Evolutionary conservation across 768 basidiomycete genomes (phyloP), one percentile per base, ranked within the genome.

Genomic region (Russula earlei): DNA sequence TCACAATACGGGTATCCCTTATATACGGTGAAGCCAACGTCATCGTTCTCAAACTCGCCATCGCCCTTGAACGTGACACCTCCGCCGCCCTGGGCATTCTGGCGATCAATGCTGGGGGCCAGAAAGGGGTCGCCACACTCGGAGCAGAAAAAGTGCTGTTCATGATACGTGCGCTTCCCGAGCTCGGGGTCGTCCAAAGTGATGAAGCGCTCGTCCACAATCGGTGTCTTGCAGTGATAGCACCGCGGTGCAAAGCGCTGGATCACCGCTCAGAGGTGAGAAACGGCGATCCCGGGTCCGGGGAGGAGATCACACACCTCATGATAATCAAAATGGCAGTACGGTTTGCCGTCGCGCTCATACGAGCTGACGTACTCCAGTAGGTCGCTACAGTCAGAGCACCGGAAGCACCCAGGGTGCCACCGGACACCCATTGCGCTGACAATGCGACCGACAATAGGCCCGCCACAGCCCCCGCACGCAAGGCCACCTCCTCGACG

Each of bases 121-220:
- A 98, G 76, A 75, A 99, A 99, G 0, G 95, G 94, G 67, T 97
- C 93, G 5, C 95, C 95, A 65, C 95, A 99, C 67, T 96, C 93
- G 2, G 91, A 82, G 67, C 95, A 99, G 77, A 97, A 99, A 74
- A 99, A 99, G 71, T 99, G 95, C 48, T 92, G 87, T 60, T 94
- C 91, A 71, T 99, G 95, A 68, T 98, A 99, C 48, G 85, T 83
- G 45, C 91, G 81, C 68, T 81, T 72, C 11, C 73, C 87, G 0
- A 96, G 80, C 1, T 82, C 82, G 1, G 83, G 79, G 66, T 97
- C 92, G 60, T 91, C 83, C 49, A 99, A 77, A n/a, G 91, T 94
- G 65, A 99, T 91, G 68, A 93, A 99, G n/a, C 90, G 83, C 66
- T 93, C 86, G 64, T 97, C 95, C 29, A 93, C 84, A 64, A 99